Conservation (phyloP, 257 asterid species). For the Solanum corneliomulleri region DNA sequence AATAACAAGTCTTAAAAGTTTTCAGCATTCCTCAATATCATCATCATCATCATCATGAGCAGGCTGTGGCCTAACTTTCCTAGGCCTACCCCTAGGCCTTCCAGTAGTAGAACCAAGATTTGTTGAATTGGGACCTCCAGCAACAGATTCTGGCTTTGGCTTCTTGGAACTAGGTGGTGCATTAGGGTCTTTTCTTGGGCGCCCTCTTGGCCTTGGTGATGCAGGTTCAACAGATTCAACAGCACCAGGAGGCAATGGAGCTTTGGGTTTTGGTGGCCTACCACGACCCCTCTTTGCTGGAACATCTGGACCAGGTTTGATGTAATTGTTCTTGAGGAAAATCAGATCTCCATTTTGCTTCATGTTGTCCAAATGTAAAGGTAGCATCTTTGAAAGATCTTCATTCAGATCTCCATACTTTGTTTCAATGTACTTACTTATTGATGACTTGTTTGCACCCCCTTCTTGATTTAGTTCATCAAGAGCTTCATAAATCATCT, state of each 20-base stretch:
- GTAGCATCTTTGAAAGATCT: constrained; percentile 46
- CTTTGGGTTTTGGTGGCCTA: constrained; percentile 70
- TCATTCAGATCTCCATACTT: constrained; percentile 61
- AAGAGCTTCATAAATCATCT: constrained; percentile 53
- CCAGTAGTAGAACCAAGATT: constrained; percentile 7
- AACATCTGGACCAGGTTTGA: constrained; percentile 47
- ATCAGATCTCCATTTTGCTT: constrained; percentile 55
- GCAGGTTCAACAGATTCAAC: constrained; percentile 1
- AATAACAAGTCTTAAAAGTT: not conserved
- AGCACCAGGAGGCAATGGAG: constrained; percentile 23
- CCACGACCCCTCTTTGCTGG: constrained; percentile 74
- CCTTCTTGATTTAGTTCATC: constrained; percentile 48
- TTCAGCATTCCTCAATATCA: constrained; percentile 6
- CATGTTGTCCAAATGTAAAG: constrained; percentile 41
- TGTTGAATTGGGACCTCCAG: constrained; percentile 7
- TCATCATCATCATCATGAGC: constrained; percentile 20
- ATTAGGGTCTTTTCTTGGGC: constrained; percentile 75
- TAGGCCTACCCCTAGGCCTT: constrained; percentile 82
- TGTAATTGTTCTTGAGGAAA: constrained; percentile 61
- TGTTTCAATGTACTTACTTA: constrained; percentile 58
- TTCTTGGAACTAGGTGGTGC: constrained; percentile 64
- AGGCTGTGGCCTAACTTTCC: constrained; percentile 52
- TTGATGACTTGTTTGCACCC: constrained; percentile 63
- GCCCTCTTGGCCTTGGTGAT: constrained; percentile 56
- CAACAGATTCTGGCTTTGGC: constrained; percentile 31